Evolutionary conservation across 2,329 filamentous ascomycete genomes (phyloP).

Genomic region (Xylariaceae sp.): DNA sequence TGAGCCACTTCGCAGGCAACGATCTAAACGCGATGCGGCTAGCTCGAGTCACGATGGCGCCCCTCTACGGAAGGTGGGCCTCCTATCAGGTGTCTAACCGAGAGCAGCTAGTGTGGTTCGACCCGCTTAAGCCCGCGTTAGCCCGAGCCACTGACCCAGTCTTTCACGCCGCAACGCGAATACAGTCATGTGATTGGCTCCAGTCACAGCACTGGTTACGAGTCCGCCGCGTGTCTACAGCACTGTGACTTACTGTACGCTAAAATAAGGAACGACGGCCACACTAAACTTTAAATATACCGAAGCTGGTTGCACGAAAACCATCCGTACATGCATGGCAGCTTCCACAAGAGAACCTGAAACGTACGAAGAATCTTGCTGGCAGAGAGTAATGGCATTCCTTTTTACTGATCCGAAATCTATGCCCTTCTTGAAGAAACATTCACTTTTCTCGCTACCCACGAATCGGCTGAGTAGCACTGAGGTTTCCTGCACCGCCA

Average conservation of each 20-base stretch:
- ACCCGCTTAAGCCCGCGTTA: not conserved
- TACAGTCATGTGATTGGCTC: not conserved
- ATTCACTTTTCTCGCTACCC: too few species aligned
- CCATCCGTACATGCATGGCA: not conserved
- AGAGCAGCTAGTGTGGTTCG: not conserved
- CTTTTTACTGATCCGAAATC: too few species aligned
- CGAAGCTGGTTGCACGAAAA: not conserved
- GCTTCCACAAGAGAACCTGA: not conserved
- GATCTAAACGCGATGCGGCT: slow-evolving; percentile 19
- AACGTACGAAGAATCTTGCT: not conserved
- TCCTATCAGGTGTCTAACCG: too few species aligned
- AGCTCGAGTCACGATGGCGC: slow-evolving; percentile 18
- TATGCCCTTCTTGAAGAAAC: too few species aligned
- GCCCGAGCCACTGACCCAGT: not conserved
- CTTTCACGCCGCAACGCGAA: not conserved
- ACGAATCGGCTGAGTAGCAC: too few species aligned
- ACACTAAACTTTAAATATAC: not conserved
- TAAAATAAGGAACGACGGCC: not conserved
- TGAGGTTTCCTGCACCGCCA: too few species aligned
- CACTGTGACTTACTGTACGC: not conserved
- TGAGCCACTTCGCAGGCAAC: slow-evolving; percentile 22
- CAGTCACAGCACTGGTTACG: not conserved
- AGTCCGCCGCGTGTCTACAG: not conserved
- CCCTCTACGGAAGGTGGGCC: not conserved
- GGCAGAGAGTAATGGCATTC: too few species aligned